phyloP scores from a whole-genome alignment of 345 rosid species.

The Xanthoceras sorbifolium region DNA sequence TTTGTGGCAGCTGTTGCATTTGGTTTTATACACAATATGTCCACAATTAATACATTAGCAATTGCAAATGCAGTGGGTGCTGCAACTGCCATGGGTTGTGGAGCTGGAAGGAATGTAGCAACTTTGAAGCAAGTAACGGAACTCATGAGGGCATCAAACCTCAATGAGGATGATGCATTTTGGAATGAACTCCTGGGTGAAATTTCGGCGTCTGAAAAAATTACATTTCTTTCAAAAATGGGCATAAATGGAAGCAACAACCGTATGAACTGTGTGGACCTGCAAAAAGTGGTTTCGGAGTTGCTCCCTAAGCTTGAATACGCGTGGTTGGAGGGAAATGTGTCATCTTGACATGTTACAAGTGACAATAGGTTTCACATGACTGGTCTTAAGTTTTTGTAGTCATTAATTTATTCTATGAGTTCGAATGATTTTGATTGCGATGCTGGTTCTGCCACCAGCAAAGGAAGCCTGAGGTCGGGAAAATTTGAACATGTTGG shows the following conservation, averaged over 20 bases:
- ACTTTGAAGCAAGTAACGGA: conserved; percentile 59
- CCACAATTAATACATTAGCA: conserved; percentile 72
- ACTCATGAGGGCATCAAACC: conserved; percentile 58
- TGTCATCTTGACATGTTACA: conserved; percentile 41
- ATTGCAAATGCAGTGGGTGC: conserved; percentile 98
- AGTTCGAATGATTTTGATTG: background rate
- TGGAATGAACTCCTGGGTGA: conserved; percentile 53
- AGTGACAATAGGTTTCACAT: background rate
- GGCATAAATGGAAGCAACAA: conserved; percentile 43
- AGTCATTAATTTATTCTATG: conserved; percentile 4
- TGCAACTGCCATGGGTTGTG: conserved; percentile 96
- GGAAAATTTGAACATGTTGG: background rate
- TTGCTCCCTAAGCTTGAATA: conserved; percentile 69
- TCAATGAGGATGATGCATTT: conserved; percentile 65
- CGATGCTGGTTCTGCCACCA: background rate
- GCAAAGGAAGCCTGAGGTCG: background rate
- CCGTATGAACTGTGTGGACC: conserved; percentile 32
- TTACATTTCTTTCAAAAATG: conserved; percentile 53
- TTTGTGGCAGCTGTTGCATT: conserved; percentile 93
- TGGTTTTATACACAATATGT: conserved; percentile 74
- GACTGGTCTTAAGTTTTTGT: background rate
- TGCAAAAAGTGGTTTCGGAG: conserved; percentile 67
- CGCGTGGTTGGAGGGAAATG: conserved; percentile 41
- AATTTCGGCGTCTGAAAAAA: conserved; percentile 33
- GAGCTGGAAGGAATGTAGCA: conserved; percentile 98